phyloP scores from a whole-genome alignment of 345 rosid genomes.

The Camelina neglecta region DNA sequence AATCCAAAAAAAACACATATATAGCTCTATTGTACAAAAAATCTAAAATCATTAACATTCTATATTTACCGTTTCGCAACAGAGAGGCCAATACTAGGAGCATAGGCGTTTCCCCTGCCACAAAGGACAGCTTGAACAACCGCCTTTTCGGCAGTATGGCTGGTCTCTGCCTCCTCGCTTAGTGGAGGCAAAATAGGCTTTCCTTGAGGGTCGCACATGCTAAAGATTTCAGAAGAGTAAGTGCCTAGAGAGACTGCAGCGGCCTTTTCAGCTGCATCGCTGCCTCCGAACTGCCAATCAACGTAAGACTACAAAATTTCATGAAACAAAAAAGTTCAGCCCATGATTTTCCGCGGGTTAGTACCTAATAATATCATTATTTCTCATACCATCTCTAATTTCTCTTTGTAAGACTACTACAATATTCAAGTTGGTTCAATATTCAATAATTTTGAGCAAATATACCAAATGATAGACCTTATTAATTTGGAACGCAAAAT shows the following conservation, averaged over 20 bases:
- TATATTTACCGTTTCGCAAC: conserved; percentile 53
- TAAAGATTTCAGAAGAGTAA: conserved; percentile 36
- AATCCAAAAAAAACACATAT: too few relatives aligned
- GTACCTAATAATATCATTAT: too few relatives aligned
- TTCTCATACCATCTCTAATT: neutral
- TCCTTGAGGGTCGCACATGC: conserved; percentile 43
- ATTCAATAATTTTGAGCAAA: neutral
- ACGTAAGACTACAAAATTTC: too few relatives aligned
- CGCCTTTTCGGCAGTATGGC: conserved; percentile 72
- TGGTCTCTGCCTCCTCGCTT: too few relatives aligned
- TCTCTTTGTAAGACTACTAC: neutral
- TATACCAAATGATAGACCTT: neutral
- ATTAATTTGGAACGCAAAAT: neutral
- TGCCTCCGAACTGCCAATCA: conserved; percentile 44
- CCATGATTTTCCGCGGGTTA: neutral
- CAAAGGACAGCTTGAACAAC: conserved; percentile 52
- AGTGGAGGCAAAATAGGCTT: too few relatives aligned
- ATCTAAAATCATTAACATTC: neutral
- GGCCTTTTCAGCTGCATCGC: conserved; percentile 34
- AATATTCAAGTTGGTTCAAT: neutral
- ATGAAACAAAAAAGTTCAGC: too few relatives aligned
- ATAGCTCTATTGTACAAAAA: neutral
- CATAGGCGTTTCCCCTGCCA: conserved; percentile 53
- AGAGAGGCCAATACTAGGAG: conserved; percentile 52
- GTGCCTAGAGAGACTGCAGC: conserved; percentile 43